A percentile compares a stretch with the other conserved stretches of the same genome.
Evolutionary conservation across 495 filamentous ascomycete species (phyloP).

Genomic region (Emericellopsis terricola): DNA sequence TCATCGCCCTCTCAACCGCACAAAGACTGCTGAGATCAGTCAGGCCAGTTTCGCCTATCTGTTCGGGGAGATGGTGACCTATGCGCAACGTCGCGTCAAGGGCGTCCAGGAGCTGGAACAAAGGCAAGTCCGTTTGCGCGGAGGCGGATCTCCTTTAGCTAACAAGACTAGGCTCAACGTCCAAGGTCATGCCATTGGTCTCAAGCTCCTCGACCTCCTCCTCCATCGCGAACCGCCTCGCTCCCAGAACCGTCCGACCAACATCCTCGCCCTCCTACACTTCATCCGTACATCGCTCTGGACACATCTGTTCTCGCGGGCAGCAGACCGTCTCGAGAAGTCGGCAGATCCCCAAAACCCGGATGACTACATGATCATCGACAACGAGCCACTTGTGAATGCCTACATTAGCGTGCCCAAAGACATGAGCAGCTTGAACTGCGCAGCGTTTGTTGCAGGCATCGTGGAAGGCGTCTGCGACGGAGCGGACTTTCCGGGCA

Average conservation of each 20-base stretch:
- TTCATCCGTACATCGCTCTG: slow-evolving; percentile 84
- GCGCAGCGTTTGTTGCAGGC: slow-evolving; percentile 87
- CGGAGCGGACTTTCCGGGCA: slow-evolving; percentile 71
- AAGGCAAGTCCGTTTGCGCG: slow-evolving; percentile 33
- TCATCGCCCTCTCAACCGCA: slow-evolving; percentile 82
- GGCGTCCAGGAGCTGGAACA: slow-evolving; percentile 88
- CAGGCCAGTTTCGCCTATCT: slow-evolving; percentile 88
- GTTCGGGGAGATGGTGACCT: slow-evolving; percentile 92
- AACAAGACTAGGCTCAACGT: slow-evolving; percentile 53
- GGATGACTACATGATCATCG: slow-evolving; percentile 94
- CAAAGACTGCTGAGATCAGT: slow-evolving; percentile 69
- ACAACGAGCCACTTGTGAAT: slow-evolving; percentile 93
- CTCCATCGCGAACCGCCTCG: slow-evolving; percentile 57
- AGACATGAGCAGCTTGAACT: slow-evolving; percentile 93
- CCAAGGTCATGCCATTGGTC: slow-evolving; percentile 88
- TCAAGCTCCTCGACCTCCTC: slow-evolving; percentile 87
- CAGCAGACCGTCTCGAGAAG: slow-evolving; percentile 84
- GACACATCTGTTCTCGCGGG: slow-evolving; percentile 76
- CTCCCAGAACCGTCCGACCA: slow-evolving; percentile 59
- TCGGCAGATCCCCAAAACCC: slow-evolving; percentile 59
- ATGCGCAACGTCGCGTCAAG: slow-evolving; percentile 78
- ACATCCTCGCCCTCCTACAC: slow-evolving; percentile 81
- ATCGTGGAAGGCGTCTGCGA: slow-evolving; percentile 93
- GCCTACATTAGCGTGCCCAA: slow-evolving; percentile 79
- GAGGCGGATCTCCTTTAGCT: background rate